Evolutionary conservation across 148 eudicot species (phyloP).

Genomic region (Drosera capensis): DNA sequence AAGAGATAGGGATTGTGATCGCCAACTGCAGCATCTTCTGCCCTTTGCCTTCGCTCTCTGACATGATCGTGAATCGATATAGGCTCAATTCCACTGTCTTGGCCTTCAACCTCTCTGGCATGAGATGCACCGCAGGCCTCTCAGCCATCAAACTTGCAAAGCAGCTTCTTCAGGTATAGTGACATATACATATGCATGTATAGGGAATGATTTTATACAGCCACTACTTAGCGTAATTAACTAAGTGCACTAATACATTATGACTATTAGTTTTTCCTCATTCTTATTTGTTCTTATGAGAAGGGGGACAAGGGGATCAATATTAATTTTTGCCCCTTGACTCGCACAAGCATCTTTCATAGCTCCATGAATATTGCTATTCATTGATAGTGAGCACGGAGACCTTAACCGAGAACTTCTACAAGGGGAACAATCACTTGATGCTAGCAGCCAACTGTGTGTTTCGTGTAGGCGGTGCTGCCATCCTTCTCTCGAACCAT

Average conservation of each 20-base stretch:
- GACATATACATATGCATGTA: too few relatives aligned
- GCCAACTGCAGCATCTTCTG: conserved; percentile 50
- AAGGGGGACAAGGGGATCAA: too few relatives aligned
- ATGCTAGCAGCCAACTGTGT: conserved; percentile 56
- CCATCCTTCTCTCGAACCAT: conserved; percentile 39
- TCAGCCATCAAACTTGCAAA: conserved; percentile 44
- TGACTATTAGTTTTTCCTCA: too few relatives aligned
- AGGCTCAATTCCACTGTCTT: conserved; percentile 37
- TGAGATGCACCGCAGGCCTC: conserved; percentile 54
- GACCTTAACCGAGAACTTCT: conserved; percentile 50
- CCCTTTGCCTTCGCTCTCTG: conserved; percentile 49
- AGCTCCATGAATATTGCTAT: conserved; percentile 32
- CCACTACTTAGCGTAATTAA: too few relatives aligned
- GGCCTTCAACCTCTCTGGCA: conserved; percentile 42
- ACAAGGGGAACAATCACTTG: conserved; percentile 38
- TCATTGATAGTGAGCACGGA: conserved; percentile 49
- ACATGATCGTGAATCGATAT: conserved; percentile 45
- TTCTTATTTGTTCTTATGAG: too few relatives aligned
- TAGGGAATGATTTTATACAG: too few relatives aligned
- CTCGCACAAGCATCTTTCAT: too few relatives aligned
- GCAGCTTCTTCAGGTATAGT: too few relatives aligned
- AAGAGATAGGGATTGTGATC: conserved; percentile 34
- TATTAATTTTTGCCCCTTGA: too few relatives aligned
- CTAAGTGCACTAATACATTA: too few relatives aligned
- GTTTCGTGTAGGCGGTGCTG: conserved; percentile 51